phyloP scores from a whole-genome alignment of 257 asterid species.

The Gardenia jasminoides region DNA sequence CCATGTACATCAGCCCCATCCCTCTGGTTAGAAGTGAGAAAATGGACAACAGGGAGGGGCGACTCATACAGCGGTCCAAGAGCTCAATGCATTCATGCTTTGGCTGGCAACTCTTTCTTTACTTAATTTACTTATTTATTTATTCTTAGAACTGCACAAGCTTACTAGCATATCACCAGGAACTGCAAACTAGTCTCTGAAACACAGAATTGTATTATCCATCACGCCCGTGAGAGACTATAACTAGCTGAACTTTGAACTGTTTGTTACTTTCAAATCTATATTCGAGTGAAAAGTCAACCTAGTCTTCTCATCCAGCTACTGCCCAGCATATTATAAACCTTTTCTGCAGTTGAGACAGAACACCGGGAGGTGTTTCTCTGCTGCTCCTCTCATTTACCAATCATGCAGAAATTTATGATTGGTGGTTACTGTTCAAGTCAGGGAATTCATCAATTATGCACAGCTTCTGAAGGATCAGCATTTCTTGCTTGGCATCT shows the following conservation, averaged over 20 bases:
- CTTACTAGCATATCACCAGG: not conserved
- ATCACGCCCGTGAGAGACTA: not conserved
- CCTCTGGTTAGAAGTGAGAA: not conserved
- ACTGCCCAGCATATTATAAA: not conserved
- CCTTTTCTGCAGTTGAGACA: not conserved
- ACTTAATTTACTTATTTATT: too few relatives aligned
- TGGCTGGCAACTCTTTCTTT: not conserved
- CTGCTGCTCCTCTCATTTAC: not conserved
- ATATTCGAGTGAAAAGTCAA: too few relatives aligned
- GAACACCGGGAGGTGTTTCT: slow-evolving; percentile 2
- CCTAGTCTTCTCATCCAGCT: too few relatives aligned
- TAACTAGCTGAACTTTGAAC: too few relatives aligned
- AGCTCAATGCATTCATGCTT: not conserved
- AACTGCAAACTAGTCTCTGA: not conserved
- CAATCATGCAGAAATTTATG: not conserved
- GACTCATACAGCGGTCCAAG: not conserved
- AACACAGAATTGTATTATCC: not conserved
- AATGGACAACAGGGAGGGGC: not conserved
- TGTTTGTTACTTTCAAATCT: too few relatives aligned
- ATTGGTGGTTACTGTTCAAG: slow-evolving; percentile 9
- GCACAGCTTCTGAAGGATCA: slow-evolving; percentile 76
- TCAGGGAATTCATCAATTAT: slow-evolving; percentile 51
- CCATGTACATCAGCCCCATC: not conserved
- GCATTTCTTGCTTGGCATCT: slow-evolving; percentile 84
- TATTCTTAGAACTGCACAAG: too few relatives aligned